Evolutionary conservation across 2,329 filamentous ascomycete species (phyloP), one percentile per base, ranked within the genome.

Genomic region (Penicillium brevicompactum): DNA sequence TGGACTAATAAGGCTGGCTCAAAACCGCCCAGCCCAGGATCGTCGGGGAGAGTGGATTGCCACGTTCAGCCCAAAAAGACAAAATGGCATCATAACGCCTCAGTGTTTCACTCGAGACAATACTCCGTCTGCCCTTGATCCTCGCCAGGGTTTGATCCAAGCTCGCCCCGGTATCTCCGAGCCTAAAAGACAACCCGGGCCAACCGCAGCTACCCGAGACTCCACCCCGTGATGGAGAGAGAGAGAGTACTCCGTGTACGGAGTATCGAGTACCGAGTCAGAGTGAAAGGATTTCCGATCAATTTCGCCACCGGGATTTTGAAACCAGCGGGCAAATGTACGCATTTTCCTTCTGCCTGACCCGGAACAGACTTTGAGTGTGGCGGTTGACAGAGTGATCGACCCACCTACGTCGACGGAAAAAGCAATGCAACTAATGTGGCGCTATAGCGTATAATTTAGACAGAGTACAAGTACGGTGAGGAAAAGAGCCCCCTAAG

Each of bases 21-120:
- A 58, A 27, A 27, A 27, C 24, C 24, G 24, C 24, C 24, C 8
- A 27, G 6, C 24, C 24, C 44, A 50, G 18, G 60, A 63, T 63
- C 58, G 43, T 37, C 46, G 41, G 30, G 6, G 22, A 31, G 24
- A 38, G 55, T 64, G 62, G 57, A 54, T 57, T 47, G 43, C 61
- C 62, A 65, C 62, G 59, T 64, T 65, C 52, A 55, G 51, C 24
- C 24, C 18, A 18, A 27, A 27, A 27, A 27, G 27, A 62, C 57
- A 42, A 57, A 21, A 57, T 55, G 46, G 42, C 53, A 62, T 52
- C 51, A 51, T 46, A 48, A 40, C 50, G 54, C 50, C 51, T 48
- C 55, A 49, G 46, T 45, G 53, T 51, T 10, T 37, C 34, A 37
- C 34, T 37, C 34, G 31, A 34, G 4, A 34, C 31, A 34, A 27